Evolutionary conservation across 1,284 basidiomycete species (phyloP).

Genomic region (Volvariella volvacea): DNA sequence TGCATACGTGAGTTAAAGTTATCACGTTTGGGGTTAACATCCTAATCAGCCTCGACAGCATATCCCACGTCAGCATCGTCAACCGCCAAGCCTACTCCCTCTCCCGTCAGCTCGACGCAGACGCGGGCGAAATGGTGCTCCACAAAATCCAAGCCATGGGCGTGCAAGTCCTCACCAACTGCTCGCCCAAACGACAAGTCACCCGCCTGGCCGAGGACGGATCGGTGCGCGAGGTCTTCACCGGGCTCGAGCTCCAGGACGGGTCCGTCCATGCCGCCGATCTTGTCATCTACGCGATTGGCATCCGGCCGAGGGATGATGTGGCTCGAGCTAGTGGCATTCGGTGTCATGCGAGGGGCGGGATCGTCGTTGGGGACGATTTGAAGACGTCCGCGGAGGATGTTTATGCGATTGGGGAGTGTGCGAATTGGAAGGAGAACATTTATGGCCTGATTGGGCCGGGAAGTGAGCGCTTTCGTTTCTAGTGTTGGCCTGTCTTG

Average conservation of each 20-base stretch:
- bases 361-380: slow-evolving; percentile 54
- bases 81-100: slow-evolving; percentile 60
- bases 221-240: slow-evolving; percentile 36
- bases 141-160: slow-evolving; percentile 62
- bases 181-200: slow-evolving; percentile 38
- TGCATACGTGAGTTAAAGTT: no score
- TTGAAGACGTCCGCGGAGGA: slow-evolving; percentile 51
- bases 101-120: slow-evolving; percentile 65
- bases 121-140: slow-evolving; percentile 66
- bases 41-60: slow-evolving; percentile 16
- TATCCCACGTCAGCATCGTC: slow-evolving; percentile 38
- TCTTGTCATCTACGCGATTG: slow-evolving; percentile 60
- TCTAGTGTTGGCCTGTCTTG: slow-evolving; percentile 19
- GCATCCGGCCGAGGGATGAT: slow-evolving; percentile 68
- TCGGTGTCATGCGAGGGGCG: slow-evolving; percentile 40
- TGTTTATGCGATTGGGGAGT: slow-evolving; percentile 74
- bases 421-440: slow-evolving; percentile 62
- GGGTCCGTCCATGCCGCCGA: slow-evolving; percentile 37
- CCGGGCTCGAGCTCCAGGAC: slow-evolving; percentile 42
- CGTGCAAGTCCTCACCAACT: slow-evolving; percentile 51
- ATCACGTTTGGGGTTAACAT: no score
- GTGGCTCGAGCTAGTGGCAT: slow-evolving; percentile 50
- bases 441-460: slow-evolving; percentile 70
- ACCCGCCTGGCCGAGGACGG: slow-evolving; percentile 28
- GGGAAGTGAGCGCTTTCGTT: no score